Evolutionary conservation across 139 green algal species (phyloP).

Genomic region (Diplosphaera chodatii): DNA sequence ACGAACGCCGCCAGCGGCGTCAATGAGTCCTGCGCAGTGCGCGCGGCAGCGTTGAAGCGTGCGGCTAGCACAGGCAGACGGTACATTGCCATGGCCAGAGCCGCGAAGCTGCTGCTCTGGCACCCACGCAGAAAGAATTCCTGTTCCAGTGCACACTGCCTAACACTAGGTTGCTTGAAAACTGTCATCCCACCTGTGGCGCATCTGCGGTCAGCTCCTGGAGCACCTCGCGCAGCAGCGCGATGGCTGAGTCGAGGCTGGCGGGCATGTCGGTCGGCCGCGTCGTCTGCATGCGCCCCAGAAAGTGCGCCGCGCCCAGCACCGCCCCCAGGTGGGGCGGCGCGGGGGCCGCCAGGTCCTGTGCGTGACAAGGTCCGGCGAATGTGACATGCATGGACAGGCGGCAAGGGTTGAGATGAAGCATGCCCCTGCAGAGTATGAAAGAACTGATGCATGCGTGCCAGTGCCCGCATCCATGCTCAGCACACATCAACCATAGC

Average conservation of each 20-base stretch:
- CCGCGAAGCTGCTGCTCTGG: too few species aligned
- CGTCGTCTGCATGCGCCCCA: constrained; percentile 24
- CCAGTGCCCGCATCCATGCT: too few species aligned
- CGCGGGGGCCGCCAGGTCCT: constrained; percentile 9
- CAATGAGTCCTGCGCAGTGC: constrained; percentile 24
- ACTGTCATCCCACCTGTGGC: constrained; percentile 17
- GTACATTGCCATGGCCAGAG: too few species aligned
- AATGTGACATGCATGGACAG: neutral
- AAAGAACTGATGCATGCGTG: too few species aligned
- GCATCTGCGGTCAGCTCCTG: constrained; percentile 2
- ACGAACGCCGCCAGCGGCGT: constrained; percentile 10
- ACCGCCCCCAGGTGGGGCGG: constrained; percentile 10
- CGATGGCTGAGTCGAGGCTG: constrained; percentile 36
- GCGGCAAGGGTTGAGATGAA: too few species aligned
- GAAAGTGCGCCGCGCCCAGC: constrained; percentile 38
- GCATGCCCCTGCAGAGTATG: too few species aligned
- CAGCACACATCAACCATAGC: too few species aligned
- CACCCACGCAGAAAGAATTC: too few species aligned
- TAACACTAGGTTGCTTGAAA: too few species aligned
- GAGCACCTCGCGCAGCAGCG: constrained; percentile 14
- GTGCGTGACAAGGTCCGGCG: neutral
- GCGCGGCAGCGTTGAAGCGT: too few species aligned
- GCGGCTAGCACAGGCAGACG: too few species aligned
- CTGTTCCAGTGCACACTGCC: too few species aligned
- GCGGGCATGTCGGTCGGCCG: constrained; percentile 41